Percentiles rank a stretch among this genome's conserved stretches.
Conservation (phyloP, 2,329 filamentous ascomycete species). For the Zymoseptoria pseudotritici region DNA sequence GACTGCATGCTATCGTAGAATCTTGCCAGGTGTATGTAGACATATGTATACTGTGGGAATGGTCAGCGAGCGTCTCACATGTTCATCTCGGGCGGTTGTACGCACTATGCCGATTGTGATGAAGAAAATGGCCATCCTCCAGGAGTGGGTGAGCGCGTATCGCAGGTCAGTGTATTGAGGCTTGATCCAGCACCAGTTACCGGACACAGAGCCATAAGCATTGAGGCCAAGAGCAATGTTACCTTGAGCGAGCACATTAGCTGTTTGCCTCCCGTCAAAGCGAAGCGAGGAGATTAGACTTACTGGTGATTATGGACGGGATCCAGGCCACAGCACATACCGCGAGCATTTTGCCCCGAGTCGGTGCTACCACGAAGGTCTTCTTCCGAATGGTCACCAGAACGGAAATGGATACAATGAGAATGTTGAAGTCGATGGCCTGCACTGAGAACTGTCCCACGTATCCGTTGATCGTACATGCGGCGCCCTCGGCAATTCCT, state of each 20-base stretch:
- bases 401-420: constrained; percentile 40
- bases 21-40: constrained; percentile 33
- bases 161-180: constrained; percentile 33
- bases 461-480: constrained; percentile 39
- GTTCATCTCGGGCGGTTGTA: not conserved
- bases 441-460: constrained; percentile 42
- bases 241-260: constrained; percentile 1
- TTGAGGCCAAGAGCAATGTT: constrained; percentile 26
- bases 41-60: constrained; percentile 31
- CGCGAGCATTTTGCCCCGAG: constrained; percentile 21
- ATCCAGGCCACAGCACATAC: constrained; percentile 38
- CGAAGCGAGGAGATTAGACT: not conserved
- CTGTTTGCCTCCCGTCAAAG: not conserved
- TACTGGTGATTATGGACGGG: constrained; percentile 34
- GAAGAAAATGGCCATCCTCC: constrained; percentile 40
- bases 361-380: constrained; percentile 28
- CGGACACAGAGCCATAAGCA: constrained; percentile 34
- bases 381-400: constrained; percentile 34
- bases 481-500: constrained; percentile 17
- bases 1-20: constrained; percentile 10
- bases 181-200: constrained; percentile 46
- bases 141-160: constrained; percentile 41
- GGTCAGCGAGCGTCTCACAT: not conserved
- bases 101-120: constrained; percentile 30
- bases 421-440: constrained; percentile 35